phyloP scores from a whole-genome alignment of 257 asterid genomes.

The Plectranthus barbatus region DNA sequence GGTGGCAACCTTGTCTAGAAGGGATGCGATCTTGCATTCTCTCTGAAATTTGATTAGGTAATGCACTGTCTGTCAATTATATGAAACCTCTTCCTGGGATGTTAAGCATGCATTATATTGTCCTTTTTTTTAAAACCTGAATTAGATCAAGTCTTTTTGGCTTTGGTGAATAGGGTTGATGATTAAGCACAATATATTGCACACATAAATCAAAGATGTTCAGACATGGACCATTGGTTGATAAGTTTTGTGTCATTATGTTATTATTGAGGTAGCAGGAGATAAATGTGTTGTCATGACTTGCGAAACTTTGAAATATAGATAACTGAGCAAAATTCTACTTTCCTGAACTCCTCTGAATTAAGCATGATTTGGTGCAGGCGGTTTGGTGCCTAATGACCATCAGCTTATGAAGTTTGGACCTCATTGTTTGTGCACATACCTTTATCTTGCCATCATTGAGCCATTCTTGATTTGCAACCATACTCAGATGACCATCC shows the following conservation, averaged over 20 bases:
- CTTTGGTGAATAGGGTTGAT: too few relatives aligned
- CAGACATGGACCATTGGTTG: neutral
- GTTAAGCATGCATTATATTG: neutral
- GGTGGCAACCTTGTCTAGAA: slow-evolving; percentile 41
- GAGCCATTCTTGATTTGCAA: neutral
- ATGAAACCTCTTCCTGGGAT: neutral
- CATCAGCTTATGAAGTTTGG: neutral
- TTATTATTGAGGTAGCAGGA: neutral
- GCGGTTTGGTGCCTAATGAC: neutral
- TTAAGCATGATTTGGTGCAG: slow-evolving; percentile 9
- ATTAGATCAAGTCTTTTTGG: too few relatives aligned
- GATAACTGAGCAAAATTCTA: neutral
- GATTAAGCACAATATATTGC: neutral
- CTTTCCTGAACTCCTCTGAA: neutral
- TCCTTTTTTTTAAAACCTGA: too few relatives aligned
- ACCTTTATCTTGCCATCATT: neutral
- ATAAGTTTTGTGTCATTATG: neutral
- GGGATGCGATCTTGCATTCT: slow-evolving; percentile 22
- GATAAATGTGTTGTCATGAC: neutral
- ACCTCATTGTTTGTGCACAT: neutral
- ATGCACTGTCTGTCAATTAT: neutral
- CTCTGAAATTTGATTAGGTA: slow-evolving; percentile 18
- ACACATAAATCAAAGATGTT: neutral
- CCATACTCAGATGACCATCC: neutral
- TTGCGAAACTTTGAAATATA: neutral